Percentiles rank a stretch among this genome's conserved stretches.
phyloP scores from a whole-genome alignment of 495 filamentous ascomycete genomes.

The Bacidia rubella region DNA sequence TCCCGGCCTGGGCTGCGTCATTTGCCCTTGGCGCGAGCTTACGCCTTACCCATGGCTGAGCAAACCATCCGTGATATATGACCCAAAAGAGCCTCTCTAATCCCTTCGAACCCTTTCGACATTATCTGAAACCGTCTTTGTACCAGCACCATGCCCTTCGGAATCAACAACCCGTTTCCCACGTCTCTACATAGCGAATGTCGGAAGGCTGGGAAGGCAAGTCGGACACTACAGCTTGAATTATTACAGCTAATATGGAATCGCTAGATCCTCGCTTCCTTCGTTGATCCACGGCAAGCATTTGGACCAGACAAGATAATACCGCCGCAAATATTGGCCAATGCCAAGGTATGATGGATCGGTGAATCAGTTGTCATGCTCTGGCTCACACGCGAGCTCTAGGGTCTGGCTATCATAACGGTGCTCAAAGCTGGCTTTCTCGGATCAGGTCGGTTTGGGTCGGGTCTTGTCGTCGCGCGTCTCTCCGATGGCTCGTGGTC shows the following conservation, averaged over 20 bases:
- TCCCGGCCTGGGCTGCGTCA: neutral
- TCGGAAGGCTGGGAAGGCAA: conserved; percentile 66
- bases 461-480: conserved; percentile 84
- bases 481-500: conserved; percentile 89
- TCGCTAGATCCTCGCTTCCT: conserved; percentile 64
- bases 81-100: neutral
- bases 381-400: conserved; percentile 1
- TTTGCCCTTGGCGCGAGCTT: neutral
- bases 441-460: conserved; percentile 82
- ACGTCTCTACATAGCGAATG: conserved; percentile 65
- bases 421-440: conserved; percentile 95
- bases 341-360: conserved; percentile 60
- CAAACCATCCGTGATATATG: neutral
- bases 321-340: conserved; percentile 75
- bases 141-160: conserved; percentile 39
- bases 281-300: conserved; percentile 84
- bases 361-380: neutral
- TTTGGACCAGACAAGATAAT: conserved; percentile 98
- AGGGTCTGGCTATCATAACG: conserved; percentile 91
- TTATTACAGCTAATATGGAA: neutral
- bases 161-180: conserved; percentile 57
- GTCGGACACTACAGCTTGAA: neutral
- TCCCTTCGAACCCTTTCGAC: neutral
- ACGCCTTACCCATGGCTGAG: conserved; percentile 2
- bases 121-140: neutral